Base-by-base conservation (phyloP, 768 basidiomycete genomes). In the Trametopsis cervina region DNA sequence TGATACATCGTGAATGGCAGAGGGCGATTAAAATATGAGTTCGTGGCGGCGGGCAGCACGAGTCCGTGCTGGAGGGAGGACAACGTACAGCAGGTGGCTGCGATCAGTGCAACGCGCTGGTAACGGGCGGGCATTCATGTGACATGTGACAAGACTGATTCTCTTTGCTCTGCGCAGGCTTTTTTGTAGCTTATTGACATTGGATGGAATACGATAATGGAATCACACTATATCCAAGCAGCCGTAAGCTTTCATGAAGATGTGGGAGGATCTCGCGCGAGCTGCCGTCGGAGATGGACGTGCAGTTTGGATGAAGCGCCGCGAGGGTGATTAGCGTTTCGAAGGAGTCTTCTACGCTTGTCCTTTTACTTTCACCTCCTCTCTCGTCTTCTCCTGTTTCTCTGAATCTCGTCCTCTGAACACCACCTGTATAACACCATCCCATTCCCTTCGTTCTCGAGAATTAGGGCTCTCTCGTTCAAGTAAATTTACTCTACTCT, bases 341-440 rank as follows among this genome's bases (percentile, higher is more conserved):
- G 35, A 52, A 45, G 40, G 51, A 25, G 25, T 13, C 27, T 40
- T 47, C 50, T 33, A 18, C 25, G 23, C 44, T 43, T 46, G 36
- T 36, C 44, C 25, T 49, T 41, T 57, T 41, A 35, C 49, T 18
- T 41, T 46, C 29, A 33, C 7, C 29, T 15, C 29, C 29, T 33
- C 29, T 33, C 29, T 33, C 15, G 9, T 7, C 29, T 33, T 33
- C 29, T 33, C 29, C 29, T 15, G 15, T 33, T 54, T 44, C 36
- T 35, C 46, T 46, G 44, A 49, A 41, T 51, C 38, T 44, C 49
- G 36, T 57, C 54, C 41, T 54, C 53, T 50, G 40, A 47, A 33
- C 42, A 43, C 33, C 39, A 17, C 40, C 54, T 59, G 57, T 59
- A 59, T 51, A 59, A 59, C 57, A 59, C 53, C 46, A 35, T 37